Conservation (phyloP, 1,284 basidiomycete genomes). For the Ustilago cynodontis region DNA sequence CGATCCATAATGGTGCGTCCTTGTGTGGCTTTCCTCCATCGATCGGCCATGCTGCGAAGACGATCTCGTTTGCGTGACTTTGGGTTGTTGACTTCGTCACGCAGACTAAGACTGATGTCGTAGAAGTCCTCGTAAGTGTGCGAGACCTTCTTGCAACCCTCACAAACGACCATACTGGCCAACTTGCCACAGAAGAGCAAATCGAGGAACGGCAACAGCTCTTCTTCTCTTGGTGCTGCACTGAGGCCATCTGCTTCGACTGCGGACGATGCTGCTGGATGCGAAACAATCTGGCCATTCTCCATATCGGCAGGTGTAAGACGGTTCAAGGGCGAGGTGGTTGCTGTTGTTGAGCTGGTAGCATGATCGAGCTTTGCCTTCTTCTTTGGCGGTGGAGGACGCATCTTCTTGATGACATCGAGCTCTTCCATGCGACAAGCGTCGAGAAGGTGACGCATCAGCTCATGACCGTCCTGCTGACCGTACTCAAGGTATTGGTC, state of each 20-base stretch:
- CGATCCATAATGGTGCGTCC: conserved; percentile 38
- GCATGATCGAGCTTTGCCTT: conserved; percentile 26
- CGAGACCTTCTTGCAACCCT: conserved; percentile 87
- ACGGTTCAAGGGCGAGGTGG: background rate
- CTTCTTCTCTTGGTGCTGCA: conserved; percentile 70
- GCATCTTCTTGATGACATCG: conserved; percentile 84
- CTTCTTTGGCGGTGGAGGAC: conserved; percentile 72
- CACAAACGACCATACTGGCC: conserved; percentile 90
- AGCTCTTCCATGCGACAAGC: conserved; percentile 95
- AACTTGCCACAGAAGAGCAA: conserved; percentile 89
- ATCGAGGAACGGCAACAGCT: conserved; percentile 82
- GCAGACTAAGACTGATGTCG: conserved; percentile 86
- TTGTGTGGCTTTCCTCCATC: conserved; percentile 49
- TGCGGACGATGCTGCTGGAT: background rate
- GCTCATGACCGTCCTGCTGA: conserved; percentile 95
- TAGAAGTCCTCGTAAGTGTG: conserved; percentile 93
- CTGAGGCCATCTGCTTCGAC: background rate
- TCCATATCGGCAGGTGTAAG: conserved; percentile 32
- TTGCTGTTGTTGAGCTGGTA: conserved; percentile 27
- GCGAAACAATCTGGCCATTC: conserved; percentile 24
- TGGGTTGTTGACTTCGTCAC: conserved; percentile 34
- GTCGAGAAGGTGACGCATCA: conserved; percentile 87
- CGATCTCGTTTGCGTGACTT: conserved; percentile 51
- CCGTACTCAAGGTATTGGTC: conserved; percentile 86
- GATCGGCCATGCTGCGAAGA: conserved; percentile 54